phyloP scores from a whole-genome alignment of 768 basidiomycete genomes.

The Mycena floridula region DNA sequence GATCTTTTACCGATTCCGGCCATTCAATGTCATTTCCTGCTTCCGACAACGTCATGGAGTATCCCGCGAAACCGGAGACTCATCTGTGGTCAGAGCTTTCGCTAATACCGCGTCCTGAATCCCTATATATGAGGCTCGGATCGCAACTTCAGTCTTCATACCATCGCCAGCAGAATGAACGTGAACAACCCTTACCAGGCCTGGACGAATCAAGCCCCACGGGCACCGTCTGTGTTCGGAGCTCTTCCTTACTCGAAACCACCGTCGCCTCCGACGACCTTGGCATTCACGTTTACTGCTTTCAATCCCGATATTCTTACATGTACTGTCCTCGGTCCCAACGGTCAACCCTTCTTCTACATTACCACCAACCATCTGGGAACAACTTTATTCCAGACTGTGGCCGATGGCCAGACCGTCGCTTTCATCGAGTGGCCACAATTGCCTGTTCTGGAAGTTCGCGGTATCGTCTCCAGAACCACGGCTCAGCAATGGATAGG shows the following conservation, averaged over 20 bases:
- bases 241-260: constrained; percentile 31
- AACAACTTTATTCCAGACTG: constrained; percentile 21
- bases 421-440: constrained; percentile 33
- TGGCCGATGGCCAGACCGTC: constrained; percentile 25
- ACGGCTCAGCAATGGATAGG: constrained; percentile 28
- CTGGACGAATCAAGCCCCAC: too few relatives aligned
- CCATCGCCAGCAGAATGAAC: too few relatives aligned
- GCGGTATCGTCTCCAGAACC: constrained; percentile 22
- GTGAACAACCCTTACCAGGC: too few relatives aligned
- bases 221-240: constrained; percentile 40
- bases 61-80: too few relatives aligned
- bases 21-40: too few relatives aligned
- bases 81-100: too few relatives aligned
- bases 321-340: constrained; percentile 14
- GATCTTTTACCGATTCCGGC: too few relatives aligned
- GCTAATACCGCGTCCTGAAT: too few relatives aligned
- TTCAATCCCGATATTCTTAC: constrained; percentile 27
- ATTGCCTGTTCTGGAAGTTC: constrained; percentile 23
- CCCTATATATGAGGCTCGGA: too few relatives aligned
- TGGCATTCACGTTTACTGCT: constrained; percentile 30
- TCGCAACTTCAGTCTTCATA: too few relatives aligned
- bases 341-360: neutral
- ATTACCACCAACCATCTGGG: constrained; percentile 25
- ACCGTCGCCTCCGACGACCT: constrained; percentile 8
- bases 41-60: too few relatives aligned